phyloP scores from a whole-genome alignment of 768 basidiomycete species.

The Ramaria sp. region DNA sequence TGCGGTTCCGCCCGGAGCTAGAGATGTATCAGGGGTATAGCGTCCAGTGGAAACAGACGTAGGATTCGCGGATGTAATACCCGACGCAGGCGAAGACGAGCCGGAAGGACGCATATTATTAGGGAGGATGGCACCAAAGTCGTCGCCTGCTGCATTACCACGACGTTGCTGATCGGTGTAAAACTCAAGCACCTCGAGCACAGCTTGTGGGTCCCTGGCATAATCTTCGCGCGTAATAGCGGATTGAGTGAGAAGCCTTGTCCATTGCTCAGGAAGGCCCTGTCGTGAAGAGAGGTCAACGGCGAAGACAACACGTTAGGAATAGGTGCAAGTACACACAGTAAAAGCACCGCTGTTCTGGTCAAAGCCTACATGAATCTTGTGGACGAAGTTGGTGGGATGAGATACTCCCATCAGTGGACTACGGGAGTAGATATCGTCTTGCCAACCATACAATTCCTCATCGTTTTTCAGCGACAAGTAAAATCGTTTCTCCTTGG shows the following conservation, averaged over 20 bases:
- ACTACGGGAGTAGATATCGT: slow-evolving; percentile 88
- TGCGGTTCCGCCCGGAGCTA: slow-evolving; percentile 41
- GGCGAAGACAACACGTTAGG: background rate
- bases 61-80: slow-evolving; percentile 13
- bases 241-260: slow-evolving; percentile 89
- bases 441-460: slow-evolving; percentile 97
- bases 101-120: slow-evolving; percentile 13
- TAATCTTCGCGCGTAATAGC: slow-evolving; percentile 98
- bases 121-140: slow-evolving; percentile 27
- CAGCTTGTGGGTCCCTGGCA: slow-evolving; percentile 92
- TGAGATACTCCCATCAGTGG: slow-evolving; percentile 89
- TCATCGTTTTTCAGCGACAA: slow-evolving; percentile 86
- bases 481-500: slow-evolving; percentile 72
- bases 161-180: slow-evolving; percentile 97
- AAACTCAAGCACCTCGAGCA: slow-evolving; percentile 95
- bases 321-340: slow-evolving; percentile 34
- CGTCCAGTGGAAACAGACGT: slow-evolving; percentile 24
- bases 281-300: slow-evolving; percentile 19
- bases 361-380: slow-evolving; percentile 97
- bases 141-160: slow-evolving; percentile 53
- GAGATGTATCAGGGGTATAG: slow-evolving; percentile 21
- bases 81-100: slow-evolving; percentile 13
- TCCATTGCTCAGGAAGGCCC: slow-evolving; percentile 98
- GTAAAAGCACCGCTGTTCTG: slow-evolving; percentile 91
- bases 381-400: slow-evolving; percentile 97